phyloP scores from a whole-genome alignment of 345 rosid species.

The Corchorus capsularis region DNA sequence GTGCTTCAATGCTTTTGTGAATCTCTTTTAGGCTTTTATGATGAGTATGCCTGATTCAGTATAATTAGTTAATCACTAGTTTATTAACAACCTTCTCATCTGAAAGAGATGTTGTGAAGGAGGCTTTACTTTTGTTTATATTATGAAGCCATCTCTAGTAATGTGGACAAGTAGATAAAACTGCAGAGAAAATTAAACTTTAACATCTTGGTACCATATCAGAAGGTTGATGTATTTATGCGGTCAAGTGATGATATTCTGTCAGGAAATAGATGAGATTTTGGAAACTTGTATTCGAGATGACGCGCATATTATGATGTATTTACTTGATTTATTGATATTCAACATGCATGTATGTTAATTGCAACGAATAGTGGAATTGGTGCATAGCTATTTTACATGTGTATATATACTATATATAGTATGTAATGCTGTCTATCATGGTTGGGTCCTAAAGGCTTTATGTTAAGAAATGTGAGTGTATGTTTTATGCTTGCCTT shows the following conservation, averaged over 20 bases:
- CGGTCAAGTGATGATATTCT: not conserved
- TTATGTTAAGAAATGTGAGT: not conserved
- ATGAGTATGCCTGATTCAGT: not conserved
- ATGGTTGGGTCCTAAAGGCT: not conserved
- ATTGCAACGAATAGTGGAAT: not conserved
- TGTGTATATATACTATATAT: not conserved
- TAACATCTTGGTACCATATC: not conserved
- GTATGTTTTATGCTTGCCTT: not conserved
- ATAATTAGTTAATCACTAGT: not conserved
- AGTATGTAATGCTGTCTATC: not conserved
- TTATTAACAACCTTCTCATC: not conserved
- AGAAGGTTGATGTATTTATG: not conserved
- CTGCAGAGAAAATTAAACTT: not conserved
- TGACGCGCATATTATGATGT: not conserved
- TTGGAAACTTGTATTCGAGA: not conserved
- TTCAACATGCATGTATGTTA: not conserved
- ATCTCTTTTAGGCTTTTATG: not conserved
- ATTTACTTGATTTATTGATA: not conserved
- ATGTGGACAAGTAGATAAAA: not conserved
- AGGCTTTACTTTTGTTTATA: not conserved
- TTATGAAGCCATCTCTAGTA: not conserved
- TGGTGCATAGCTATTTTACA: not conserved
- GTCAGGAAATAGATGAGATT: not conserved
- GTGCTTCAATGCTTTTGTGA: not conserved
- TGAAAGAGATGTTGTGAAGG: not conserved